Evolutionary conservation across 805 yeast species (phyloP).

Genomic region (Yueomyces sp.): DNA sequence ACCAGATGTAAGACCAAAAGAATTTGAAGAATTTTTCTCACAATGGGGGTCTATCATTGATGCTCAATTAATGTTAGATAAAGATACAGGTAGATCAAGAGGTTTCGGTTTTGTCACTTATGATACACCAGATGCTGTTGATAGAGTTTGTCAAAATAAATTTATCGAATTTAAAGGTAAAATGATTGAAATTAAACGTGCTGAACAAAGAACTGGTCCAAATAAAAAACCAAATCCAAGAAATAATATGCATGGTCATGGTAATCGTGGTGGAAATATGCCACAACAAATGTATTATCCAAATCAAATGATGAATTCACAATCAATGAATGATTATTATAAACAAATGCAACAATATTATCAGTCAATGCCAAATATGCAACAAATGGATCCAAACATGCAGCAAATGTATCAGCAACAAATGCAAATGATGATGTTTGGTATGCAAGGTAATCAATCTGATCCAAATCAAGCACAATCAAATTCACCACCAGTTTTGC

Average conservation of each 20-base stretch:
- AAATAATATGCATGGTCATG: constrained; percentile 9
- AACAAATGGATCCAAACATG: background rate
- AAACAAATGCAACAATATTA: constrained; percentile 45
- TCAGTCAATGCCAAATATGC: constrained; percentile 20
- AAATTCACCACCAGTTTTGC: background rate
- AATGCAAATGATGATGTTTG: constrained; percentile 25
- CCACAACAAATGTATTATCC: constrained; percentile 20
- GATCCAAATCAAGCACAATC: background rate
- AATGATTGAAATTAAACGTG: constrained; percentile 72
- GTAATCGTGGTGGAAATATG: constrained; percentile 9
- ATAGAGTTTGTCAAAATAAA: constrained; percentile 69
- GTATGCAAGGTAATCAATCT: constrained; percentile 1
- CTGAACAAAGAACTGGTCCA: constrained; percentile 54
- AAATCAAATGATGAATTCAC: constrained; percentile 29
- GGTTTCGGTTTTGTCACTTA: constrained; percentile 96
- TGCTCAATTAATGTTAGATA: constrained; percentile 93
- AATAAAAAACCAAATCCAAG: constrained; percentile 6
- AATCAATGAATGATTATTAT: constrained; percentile 53
- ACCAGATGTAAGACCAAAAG: constrained; percentile 84
- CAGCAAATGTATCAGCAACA: constrained; percentile 24
- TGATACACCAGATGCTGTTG: constrained; percentile 91
- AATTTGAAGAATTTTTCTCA: constrained; percentile 74
- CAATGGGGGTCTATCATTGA: constrained; percentile 87
- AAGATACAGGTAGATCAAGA: constrained; percentile 92
- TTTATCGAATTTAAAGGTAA: constrained; percentile 78